Base-by-base conservation (phyloP, 2,329 filamentous ascomycete species). In the Penicillium janthinellum region DNA sequence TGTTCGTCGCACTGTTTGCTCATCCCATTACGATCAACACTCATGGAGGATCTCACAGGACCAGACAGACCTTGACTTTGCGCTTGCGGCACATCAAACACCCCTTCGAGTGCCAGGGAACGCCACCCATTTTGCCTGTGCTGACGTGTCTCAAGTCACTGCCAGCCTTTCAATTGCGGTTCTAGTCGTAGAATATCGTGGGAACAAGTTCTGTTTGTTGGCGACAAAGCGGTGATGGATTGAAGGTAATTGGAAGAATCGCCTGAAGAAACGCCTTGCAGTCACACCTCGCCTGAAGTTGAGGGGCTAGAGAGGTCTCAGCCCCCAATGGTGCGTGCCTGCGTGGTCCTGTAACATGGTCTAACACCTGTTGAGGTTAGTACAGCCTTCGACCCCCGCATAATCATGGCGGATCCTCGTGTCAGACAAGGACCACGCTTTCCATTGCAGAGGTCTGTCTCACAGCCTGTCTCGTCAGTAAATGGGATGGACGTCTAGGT, bases 21-120 rank as follows among this genome's bases (percentile, higher is more conserved):
- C 17, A n/a, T 4, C 12, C 28, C 25, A 8, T 37, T n/a, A 37
- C 17, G 12, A 38, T 37, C 38, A n/a, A 28, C 17, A 17, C 4
- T 5, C 8, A 15, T 55, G 7, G 4, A 34, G 20, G 14, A 6
- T 38, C n/a, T 15, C 6, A n/a, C 12, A 47, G 6, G 39, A 22
- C 12, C 6, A 15, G 14, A 25, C 49, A 17, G 35, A 58, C 56
- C 50, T 58, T 58, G 35, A 58, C 41, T 44, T 52, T 54, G n/a
- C 56, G 56, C 31, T 58, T 58, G 5, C 51, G 52, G 44, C 56
- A 58, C 5, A 25, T 49, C 35, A 47, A 37, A 17, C 56, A 58
- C 8, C 50, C 56, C 44, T 58, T 58, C 25, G 56, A 58, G 31
- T 54, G 56, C 56, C 56, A 58, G 31, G 56, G 56, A 14, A 49